Evolutionary conservation across 345 rosid genomes (phyloP).

Genomic region (Sapria himalayana): DNA sequence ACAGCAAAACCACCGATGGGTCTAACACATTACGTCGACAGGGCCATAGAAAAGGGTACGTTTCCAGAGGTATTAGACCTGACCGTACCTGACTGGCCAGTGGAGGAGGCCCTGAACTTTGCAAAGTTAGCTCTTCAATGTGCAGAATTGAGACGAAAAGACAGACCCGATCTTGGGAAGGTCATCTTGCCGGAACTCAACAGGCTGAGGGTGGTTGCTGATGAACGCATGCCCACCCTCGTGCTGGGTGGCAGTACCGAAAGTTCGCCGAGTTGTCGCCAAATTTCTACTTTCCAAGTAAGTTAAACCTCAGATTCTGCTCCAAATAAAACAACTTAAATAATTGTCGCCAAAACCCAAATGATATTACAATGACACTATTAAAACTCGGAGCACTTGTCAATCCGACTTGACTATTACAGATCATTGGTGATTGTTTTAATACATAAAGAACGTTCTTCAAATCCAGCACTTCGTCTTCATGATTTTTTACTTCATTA

Average conservation of each 20-base stretch:
- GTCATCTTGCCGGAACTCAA: slow-evolving; percentile 52
- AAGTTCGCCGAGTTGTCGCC: slow-evolving; percentile 11
- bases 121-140: slow-evolving; percentile 56
- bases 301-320: slow-evolving; percentile 6
- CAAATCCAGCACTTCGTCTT: too few species aligned
- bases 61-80: slow-evolving; percentile 35
- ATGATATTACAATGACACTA: too few species aligned
- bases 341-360: too few species aligned
- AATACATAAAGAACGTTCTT: too few species aligned
- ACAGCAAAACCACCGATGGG: slow-evolving; percentile 90
- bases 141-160: slow-evolving; percentile 58
- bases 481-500: too few species aligned
- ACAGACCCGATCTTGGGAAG: slow-evolving; percentile 65
- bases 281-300: slow-evolving; percentile 16
- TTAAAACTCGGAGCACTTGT: too few species aligned
- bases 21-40: slow-evolving; percentile 40
- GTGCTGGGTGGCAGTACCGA: slow-evolving; percentile 10
- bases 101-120: slow-evolving; percentile 29
- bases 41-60: slow-evolving; percentile 36
- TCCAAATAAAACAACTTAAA: too few species aligned
- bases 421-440: too few species aligned
- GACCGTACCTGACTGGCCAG: slow-evolving; percentile 52
- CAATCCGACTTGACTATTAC: too few species aligned
- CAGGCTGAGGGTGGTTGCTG: slow-evolving; percentile 42
- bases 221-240: slow-evolving; percentile 19